phyloP scores from a whole-genome alignment of 1,284 basidiomycete genomes.

The Coniophora puteana region DNA sequence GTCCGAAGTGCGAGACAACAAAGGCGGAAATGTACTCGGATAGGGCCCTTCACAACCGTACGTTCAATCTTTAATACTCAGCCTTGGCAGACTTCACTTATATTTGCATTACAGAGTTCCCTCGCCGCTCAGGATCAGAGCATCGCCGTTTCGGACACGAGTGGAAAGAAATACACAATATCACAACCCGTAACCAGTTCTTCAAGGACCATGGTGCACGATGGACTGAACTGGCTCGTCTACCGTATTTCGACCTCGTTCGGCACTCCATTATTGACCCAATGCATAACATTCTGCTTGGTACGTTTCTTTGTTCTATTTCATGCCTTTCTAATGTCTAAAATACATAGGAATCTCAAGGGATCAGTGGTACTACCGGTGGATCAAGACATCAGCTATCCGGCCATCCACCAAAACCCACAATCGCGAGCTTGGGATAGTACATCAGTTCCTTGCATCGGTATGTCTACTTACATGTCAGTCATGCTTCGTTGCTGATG shows the following conservation, averaged over 20 bases:
- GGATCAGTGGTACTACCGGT: conserved; percentile 1
- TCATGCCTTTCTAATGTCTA: background rate
- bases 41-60: background rate
- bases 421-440: background rate
- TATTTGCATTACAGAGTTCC: background rate
- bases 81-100: background rate
- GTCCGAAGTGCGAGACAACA: conserved; percentile 4
- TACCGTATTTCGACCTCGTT: conserved; percentile 9
- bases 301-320: conserved; percentile 1
- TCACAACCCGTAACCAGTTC: background rate
- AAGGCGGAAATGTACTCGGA: conserved; percentile 1
- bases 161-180: background rate
- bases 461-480: too few species aligned
- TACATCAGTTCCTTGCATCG: background rate
- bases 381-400: conserved; percentile 2
- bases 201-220: conserved; percentile 1
- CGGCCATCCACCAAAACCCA: background rate
- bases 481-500: too few species aligned
- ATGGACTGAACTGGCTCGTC: background rate
- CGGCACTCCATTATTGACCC: conserved; percentile 5
- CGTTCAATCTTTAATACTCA: background rate
- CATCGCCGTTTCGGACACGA: conserved; percentile 2
- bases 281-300: conserved; percentile 10
- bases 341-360: conserved; percentile 1
- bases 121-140: background rate